Evolutionary conservation across 768 basidiomycete genomes (phyloP), one percentile per base, ranked within the genome.

Genomic region (Exsudoporus frostii): DNA sequence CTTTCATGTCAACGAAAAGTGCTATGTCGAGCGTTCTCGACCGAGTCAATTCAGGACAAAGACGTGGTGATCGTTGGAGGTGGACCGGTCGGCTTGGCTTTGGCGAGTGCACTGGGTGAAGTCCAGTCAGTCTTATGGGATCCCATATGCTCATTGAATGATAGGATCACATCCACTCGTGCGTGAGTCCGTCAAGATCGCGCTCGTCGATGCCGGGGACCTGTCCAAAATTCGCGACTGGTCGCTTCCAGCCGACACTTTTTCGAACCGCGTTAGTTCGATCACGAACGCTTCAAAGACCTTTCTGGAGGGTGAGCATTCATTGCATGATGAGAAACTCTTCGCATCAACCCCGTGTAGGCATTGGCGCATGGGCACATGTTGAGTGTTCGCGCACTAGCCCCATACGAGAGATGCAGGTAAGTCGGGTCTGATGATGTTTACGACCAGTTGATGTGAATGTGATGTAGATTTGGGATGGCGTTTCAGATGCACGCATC

Each of bases 41-140:
- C 59, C 22, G 48, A 51, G 15, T 45, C 53, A 9, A 49, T 68
- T 25, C 73, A 81, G 54, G 80, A 89, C 34, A 85, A 80, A 58
- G 97, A 98, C 67, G 79, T 98, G 32, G 90, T 96, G 20, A 90
- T 98, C 61, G 91, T 98, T 24, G 96, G 97, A 17, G 97, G 92
- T 25, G 96, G 95, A 2, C 94, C 92, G 24, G 91, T 83, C 5
- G 97, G 97, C 4, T 78, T 99, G 37, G 89, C 94, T 13, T 74
- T 99, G 33, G 94, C 93, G 4, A 84, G 83, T 64, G 91, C 92
- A 32, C 76, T 99, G 7, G 81, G 95, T 96, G 65, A 55, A 54
- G 81, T 69, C 20, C 7, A 5, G 39, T 14, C 32, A 7, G 15
- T 37, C 17, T 33, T n/a, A n/a, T 10, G 17, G 48, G 24, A 44